A percentile compares a stretch with the other conserved stretches of the same genome.
Evolutionary conservation across 2,329 filamentous ascomycete genomes (phyloP).

Genomic region (Sclerotinia sclerotiorum): DNA sequence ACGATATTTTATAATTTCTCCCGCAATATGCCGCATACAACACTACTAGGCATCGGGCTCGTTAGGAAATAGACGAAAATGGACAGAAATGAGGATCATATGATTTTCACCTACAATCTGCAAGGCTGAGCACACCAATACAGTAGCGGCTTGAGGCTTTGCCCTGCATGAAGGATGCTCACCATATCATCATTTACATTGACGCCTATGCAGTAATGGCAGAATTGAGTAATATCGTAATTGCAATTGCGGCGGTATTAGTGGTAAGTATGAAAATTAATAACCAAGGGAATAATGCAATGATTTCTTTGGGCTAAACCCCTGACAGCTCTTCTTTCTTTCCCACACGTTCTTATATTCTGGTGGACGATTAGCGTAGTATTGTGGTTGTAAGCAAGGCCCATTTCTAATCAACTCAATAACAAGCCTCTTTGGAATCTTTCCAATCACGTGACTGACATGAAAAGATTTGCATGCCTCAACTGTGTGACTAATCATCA

Average conservation of each 20-base stretch:
- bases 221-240: conserved; percentile 8
- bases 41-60: background rate
- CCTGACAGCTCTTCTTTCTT: background rate
- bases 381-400: background rate
- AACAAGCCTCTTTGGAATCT: background rate
- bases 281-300: background rate
- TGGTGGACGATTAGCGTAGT: background rate
- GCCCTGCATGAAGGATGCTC: conserved; percentile 12
- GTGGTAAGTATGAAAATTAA: conserved; percentile 11
- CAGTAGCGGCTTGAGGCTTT: conserved; percentile 1
- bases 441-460: background rate
- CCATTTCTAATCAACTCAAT: no score
- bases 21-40: conserved; percentile 2
- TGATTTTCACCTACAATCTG: conserved; percentile 20
- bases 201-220: conserved; percentile 6
- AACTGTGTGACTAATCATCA: background rate
- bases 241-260: background rate
- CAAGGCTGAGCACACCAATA: conserved; percentile 23
- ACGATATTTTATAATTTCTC: conserved; percentile 28
- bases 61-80: background rate
- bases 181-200: conserved; percentile 8
- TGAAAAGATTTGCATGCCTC: no score
- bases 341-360: background rate
- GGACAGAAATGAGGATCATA: conserved; percentile 11
- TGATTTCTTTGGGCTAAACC: background rate